These are phyloP conservation scores for Raphanus raphanistrum DNA, from an alignment of 345 rosid species.

Conservation along the genomic window DNA sequence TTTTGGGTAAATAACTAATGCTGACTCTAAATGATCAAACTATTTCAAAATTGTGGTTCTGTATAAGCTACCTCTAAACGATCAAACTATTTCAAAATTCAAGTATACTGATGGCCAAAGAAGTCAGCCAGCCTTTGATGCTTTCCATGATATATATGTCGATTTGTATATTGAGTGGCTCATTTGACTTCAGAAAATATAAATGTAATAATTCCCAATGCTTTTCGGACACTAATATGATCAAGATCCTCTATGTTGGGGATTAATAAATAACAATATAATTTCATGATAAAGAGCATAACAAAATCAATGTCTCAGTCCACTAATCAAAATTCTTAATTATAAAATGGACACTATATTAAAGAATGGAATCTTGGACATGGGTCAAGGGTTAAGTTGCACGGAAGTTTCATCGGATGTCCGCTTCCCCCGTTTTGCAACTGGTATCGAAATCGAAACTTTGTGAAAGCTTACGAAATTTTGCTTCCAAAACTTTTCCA, in stretches of 20 bases:
- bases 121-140: background rate
- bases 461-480: too few species aligned
- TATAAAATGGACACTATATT: slow-evolving; percentile 6
- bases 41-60: too few species aligned
- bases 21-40: background rate
- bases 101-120: background rate
- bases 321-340: slow-evolving; percentile 8
- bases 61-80: background rate
- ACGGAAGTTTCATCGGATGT: too few species aligned
- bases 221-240: slow-evolving; percentile 17
- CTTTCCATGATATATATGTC: background rate
- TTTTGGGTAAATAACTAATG: too few species aligned
- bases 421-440: too few species aligned
- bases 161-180: slow-evolving; percentile 11
- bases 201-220: slow-evolving; percentile 12
- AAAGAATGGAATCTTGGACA: slow-evolving; percentile 15
- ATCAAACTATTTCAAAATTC: background rate
- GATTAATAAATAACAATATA: background rate
- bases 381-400: slow-evolving; percentile 1
- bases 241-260: background rate
- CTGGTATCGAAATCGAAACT: too few species aligned
- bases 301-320: slow-evolving; percentile 12
- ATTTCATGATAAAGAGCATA: slow-evolving; percentile 26
- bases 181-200: slow-evolving; percentile 18
- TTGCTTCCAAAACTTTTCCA: too few species aligned